Conservation (phyloP, 495 filamentous ascomycete species). For the Terfezia claveryi region DNA sequence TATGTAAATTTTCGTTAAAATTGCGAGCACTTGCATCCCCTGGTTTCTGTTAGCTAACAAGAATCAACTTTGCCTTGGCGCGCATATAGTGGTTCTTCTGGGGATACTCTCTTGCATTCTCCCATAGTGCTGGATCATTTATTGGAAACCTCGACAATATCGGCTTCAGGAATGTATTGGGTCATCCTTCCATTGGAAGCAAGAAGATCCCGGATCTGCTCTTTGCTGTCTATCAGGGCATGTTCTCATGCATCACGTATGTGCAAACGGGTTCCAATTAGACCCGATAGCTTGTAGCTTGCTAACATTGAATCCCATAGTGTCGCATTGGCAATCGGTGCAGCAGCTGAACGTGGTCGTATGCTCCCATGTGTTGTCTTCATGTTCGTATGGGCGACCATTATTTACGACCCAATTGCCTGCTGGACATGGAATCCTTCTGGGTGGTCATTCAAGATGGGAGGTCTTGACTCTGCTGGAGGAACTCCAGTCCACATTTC, state of each 20-base stretch:
- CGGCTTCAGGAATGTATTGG: conserved; percentile 64
- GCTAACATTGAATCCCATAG: conserved; percentile 18
- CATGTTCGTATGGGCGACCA: conserved; percentile 88
- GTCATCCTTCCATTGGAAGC: conserved; percentile 40
- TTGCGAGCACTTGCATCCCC: neutral
- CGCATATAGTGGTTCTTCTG: conserved; percentile 72
- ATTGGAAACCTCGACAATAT: conserved; percentile 77
- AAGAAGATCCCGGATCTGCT: conserved; percentile 77
- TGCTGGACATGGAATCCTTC: conserved; percentile 94
- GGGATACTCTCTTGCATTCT: conserved; percentile 90
- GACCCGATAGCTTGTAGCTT: neutral
- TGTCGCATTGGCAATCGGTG: conserved; percentile 78
- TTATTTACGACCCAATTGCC: conserved; percentile 87
- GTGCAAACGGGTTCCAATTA: conserved; percentile 13
- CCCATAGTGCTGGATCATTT: conserved; percentile 56
- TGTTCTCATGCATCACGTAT: conserved; percentile 89
- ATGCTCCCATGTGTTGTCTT: conserved; percentile 89
- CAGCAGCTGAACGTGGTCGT: conserved; percentile 75
- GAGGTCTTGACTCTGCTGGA: conserved; percentile 87
- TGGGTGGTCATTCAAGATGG: conserved; percentile 67
- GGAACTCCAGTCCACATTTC: conserved; percentile 92
- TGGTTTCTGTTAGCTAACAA: neutral
- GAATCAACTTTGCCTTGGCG: neutral
- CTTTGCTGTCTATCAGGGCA: conserved; percentile 89
- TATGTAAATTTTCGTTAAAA: neutral